phyloP scores from a whole-genome alignment of 345 rosid species.

The Erysimum cheiranthoides region DNA sequence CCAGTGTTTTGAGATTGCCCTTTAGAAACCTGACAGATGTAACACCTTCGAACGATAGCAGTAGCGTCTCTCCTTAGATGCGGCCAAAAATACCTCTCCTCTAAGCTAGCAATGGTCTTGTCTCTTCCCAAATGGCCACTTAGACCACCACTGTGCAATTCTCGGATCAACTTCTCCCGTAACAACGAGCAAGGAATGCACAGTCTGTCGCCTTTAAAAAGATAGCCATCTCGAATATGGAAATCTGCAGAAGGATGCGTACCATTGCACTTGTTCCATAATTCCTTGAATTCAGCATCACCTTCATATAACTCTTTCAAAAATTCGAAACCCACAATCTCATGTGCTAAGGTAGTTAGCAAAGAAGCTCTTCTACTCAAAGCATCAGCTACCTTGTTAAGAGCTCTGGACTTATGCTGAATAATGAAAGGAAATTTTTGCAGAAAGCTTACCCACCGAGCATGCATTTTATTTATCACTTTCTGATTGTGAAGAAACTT shows the following conservation, averaged over 20 bases:
- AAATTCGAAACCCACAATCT: not conserved
- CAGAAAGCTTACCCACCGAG: slow-evolving; percentile 2
- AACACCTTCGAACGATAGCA: not conserved
- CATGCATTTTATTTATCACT: slow-evolving; percentile 1
- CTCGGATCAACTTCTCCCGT: not conserved
- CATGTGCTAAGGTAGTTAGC: not conserved
- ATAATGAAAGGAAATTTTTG: slow-evolving; percentile 19
- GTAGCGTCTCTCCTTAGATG: slow-evolving; percentile 12
- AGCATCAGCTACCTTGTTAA: slow-evolving; percentile 15
- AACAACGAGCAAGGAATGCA: slow-evolving; percentile 8
- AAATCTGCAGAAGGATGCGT: not conserved
- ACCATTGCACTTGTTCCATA: not conserved
- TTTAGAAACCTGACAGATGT: slow-evolving; percentile 2
- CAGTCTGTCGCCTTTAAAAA: not conserved
- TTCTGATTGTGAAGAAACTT: not conserved
- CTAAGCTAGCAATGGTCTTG: slow-evolving; percentile 22
- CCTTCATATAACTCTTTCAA: not conserved
- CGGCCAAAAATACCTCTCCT: slow-evolving; percentile 18
- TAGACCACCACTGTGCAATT: slow-evolving; percentile 30
- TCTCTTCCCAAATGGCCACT: slow-evolving; percentile 22
- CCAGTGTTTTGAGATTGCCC: not conserved
- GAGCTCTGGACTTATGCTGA: not conserved
- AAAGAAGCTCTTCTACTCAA: not conserved
- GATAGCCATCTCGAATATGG: not conserved
- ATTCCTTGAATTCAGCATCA: not conserved